Evolutionary conservation across 2,329 filamentous ascomycete species (phyloP), one percentile per base, ranked within the genome.

Genomic region (Bipolaris victoriae): DNA sequence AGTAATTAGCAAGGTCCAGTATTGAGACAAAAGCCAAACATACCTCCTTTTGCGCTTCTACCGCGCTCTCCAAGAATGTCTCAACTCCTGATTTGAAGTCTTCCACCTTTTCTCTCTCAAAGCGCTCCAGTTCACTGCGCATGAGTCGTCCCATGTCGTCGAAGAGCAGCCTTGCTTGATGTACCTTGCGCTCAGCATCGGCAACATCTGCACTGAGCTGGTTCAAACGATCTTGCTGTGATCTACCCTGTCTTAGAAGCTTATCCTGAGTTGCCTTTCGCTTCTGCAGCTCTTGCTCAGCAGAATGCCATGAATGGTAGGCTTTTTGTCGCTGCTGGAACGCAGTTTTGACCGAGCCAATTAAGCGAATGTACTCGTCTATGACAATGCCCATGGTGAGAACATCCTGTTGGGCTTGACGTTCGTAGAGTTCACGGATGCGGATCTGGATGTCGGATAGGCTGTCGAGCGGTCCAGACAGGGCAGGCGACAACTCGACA

Each of bases 81-180:
- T 99, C 95, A 1, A 99, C 93, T 0, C 93, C 94, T 61, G 90
- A 95, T 83, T 99, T 99, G 78, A 99, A 99, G 75, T 99, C 95
- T 75, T 99, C 95, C 3, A 99, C 95, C 82, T 99, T 99, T 79
- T 99, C 95, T 68, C 86, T 86, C 80, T 99, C 95, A 71, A 99
- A 99, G 16, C 93, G 85, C 70, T 98, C 95, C 65, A 99, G 82
- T 77, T 99, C 95, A 35, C 84, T 84, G 58, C 92, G 87, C 92
- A 99, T 95, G 72, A 97, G 80, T 11, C 92, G 85, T 13, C 95
- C 95, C 93, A 99, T 98, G 72, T 99, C 95, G 65, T 99, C 95
- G 70, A 99, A 99, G 44, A 97, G 79, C 56, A 98, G 79, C 52
- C 93, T 83, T 0, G 92, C 90, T 76, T 97, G 92, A 75, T 98